Evolutionary conservation across 129 eudicot genomes (phyloP).

Genomic region (Lonicera japonica): DNA sequence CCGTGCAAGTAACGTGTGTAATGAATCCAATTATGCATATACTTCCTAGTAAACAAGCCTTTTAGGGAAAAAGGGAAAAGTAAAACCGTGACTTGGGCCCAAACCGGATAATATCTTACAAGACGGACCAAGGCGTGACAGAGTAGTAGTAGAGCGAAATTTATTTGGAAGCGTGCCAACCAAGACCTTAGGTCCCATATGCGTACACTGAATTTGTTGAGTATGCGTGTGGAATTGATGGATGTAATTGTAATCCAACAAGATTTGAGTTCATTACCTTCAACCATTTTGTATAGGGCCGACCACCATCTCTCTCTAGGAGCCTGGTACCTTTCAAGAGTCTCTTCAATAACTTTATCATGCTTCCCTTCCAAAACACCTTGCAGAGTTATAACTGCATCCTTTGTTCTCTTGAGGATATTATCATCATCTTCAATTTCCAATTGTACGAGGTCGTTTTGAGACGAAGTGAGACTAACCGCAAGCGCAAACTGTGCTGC

Average conservation of each 20-base stretch:
- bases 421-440: constrained; percentile 32
- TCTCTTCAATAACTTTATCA: constrained; percentile 39
- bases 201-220: background rate
- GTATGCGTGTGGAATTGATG: background rate
- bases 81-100: too few species aligned
- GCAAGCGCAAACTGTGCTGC: constrained; percentile 52
- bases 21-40: too few species aligned
- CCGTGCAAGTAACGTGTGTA: too few species aligned
- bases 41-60: too few species aligned
- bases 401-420: constrained; percentile 51
- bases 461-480: constrained; percentile 47
- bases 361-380: constrained; percentile 70
- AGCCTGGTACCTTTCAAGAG: constrained; percentile 34
- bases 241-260: too few species aligned
- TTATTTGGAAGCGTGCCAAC: too few species aligned
- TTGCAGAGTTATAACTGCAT: constrained; percentile 63
- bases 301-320: constrained; percentile 71
- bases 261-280: constrained; percentile 34
- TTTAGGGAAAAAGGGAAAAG: too few species aligned
- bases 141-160: too few species aligned
- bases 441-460: constrained; percentile 38
- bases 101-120: too few species aligned
- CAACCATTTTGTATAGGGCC: constrained; percentile 53
- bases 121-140: too few species aligned
- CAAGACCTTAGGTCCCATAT: too few species aligned